Percentiles rank a stretch among this genome's conserved stretches.
Evolutionary conservation across 2,329 filamentous ascomycete species (phyloP).

Genomic region (Dactylellina sp.): DNA sequence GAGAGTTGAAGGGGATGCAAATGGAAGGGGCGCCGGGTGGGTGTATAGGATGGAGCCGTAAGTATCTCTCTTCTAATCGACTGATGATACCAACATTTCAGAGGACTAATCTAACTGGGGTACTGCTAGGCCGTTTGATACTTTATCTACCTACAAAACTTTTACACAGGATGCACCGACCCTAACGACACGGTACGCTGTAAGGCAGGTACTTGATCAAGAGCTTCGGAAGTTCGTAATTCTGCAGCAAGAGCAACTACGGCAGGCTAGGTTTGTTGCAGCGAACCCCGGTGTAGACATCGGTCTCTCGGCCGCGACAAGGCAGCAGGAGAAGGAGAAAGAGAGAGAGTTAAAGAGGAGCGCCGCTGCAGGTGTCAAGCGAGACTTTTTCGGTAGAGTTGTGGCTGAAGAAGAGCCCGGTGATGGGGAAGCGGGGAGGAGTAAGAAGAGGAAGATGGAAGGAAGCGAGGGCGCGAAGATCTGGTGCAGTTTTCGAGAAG

Average conservation of each 20-base stretch:
- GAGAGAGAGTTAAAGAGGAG: conserved; percentile 59
- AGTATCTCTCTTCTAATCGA: conserved; percentile 62
- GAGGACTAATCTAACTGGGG: not conserved
- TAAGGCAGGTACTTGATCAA: conserved; percentile 91
- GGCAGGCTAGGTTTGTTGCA: conserved; percentile 67
- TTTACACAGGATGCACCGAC: conserved; percentile 68
- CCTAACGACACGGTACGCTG: conserved; percentile 80
- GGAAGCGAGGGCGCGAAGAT: conserved; percentile 70
- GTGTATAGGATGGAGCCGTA: conserved; percentile 96
- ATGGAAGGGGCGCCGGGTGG: conserved; percentile 72
- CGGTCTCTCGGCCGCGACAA: conserved; percentile 59
- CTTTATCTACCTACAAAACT: conserved; percentile 79
- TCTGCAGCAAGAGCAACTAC: conserved; percentile 75
- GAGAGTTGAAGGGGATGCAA: conserved; percentile 73
- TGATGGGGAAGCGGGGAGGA: conserved; percentile 63
- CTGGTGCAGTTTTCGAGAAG: conserved; percentile 91
- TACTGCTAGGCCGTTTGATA: conserved; percentile 77
- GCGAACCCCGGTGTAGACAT: conserved; percentile 64
- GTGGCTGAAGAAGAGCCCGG: conserved; percentile 68
- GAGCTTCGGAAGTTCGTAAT: conserved; percentile 81
- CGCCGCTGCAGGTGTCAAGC: conserved; percentile 68
- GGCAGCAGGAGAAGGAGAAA: conserved; percentile 62
- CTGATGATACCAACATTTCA: conserved; percentile 8
- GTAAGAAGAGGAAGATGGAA: conserved; percentile 62
- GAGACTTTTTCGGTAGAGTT: conserved; percentile 86